phyloP scores from a whole-genome alignment of 2,329 filamentous ascomycete genomes.

The Trichoderma sp. region DNA sequence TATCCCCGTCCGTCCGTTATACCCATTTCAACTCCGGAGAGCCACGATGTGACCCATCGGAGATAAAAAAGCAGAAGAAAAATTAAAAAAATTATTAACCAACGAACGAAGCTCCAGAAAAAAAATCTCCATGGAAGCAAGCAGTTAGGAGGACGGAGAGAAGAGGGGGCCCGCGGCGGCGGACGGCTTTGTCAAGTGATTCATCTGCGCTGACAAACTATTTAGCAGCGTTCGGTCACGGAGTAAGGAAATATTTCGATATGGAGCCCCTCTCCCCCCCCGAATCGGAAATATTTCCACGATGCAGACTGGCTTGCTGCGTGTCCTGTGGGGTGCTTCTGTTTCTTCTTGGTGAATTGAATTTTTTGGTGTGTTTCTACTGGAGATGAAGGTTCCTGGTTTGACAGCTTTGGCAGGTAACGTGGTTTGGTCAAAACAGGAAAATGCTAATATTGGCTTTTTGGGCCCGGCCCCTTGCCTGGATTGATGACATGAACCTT shows the following conservation, averaged over 20 bases:
- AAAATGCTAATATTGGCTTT: neutral
- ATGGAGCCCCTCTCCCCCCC: neutral
- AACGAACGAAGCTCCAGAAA: neutral
- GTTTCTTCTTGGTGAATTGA: neutral
- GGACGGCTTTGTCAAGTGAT: neutral
- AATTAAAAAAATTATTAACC: neutral
- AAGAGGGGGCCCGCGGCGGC: neutral
- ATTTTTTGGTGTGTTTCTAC: neutral
- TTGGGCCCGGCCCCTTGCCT: neutral
- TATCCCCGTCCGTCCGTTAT: conserved; percentile 9
- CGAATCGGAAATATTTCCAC: conserved; percentile 6
- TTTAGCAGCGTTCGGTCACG: neutral
- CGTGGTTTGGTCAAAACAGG: neutral
- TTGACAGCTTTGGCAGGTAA: neutral
- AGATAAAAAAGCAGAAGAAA: neutral
- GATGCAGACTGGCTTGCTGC: neutral
- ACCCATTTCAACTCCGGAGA: neutral
- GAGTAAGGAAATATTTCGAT: conserved; percentile 1
- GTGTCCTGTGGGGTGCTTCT: neutral
- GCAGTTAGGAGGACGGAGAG: neutral
- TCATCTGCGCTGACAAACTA: neutral
- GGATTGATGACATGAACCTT: neutral
- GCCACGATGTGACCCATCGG: conserved; percentile 6
- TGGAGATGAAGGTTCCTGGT: neutral
- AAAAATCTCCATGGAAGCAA: neutral